These are phyloP conservation scores for Colletotrichum sp. DNA, from an alignment of 2,329 filamentous ascomycete genomes.

Conservation along the genomic window DNA sequence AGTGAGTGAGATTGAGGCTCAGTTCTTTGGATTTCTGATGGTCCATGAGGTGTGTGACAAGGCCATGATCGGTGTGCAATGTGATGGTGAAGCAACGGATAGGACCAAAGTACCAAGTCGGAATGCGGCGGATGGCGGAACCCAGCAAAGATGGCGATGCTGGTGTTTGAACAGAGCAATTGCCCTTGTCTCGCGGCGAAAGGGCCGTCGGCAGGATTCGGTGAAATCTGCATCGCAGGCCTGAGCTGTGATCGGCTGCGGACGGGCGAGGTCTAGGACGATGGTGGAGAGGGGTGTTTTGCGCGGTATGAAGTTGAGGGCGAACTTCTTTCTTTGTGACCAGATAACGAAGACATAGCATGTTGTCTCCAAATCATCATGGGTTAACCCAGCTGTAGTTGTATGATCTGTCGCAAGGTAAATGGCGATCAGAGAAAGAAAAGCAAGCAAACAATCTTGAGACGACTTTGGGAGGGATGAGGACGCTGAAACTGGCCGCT, in stretches of 20 bases:
- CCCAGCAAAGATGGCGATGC: neutral
- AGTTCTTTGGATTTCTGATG: neutral
- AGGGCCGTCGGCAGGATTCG: neutral
- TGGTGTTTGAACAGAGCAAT: neutral
- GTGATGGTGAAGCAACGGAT: neutral
- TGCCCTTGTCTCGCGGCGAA: neutral
- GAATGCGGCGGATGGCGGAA: neutral
- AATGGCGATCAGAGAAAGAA: neutral
- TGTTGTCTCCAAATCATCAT: neutral
- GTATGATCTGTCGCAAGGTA: neutral
- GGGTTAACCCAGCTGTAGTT: neutral
- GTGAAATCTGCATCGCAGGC: neutral
- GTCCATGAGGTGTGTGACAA: neutral
- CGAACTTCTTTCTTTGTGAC: neutral
- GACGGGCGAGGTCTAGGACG: neutral
- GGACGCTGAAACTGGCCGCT: neutral
- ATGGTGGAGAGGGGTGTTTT: neutral
- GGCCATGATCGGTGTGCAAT: neutral
- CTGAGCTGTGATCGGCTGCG: neutral
- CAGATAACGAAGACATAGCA: neutral
- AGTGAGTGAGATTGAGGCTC: constrained; percentile 7
- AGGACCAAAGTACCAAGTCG: neutral
- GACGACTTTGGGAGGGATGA: neutral
- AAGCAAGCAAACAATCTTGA: neutral
- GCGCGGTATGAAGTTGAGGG: neutral